Evolutionary conservation across 2,329 filamentous ascomycete genomes (phyloP).

Genomic region (Verticillium alfalfae): DNA sequence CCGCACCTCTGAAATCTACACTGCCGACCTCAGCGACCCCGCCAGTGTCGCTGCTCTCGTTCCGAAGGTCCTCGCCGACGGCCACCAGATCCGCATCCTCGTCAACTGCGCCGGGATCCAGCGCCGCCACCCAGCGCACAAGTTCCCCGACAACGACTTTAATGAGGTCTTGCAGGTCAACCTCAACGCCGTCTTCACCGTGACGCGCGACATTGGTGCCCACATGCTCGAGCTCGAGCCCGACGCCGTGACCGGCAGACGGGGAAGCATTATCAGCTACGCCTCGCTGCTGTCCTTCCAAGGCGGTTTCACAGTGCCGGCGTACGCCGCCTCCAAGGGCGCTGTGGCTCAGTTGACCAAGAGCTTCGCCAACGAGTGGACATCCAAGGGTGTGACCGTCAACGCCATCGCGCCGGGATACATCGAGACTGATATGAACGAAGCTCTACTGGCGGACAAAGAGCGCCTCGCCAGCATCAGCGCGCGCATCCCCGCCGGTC

Average conservation of each 20-base stretch:
- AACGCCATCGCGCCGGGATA: constrained; percentile 90
- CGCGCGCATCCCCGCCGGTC: constrained; percentile 73
- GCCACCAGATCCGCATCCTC: constrained; percentile 66
- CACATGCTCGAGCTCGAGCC: constrained; percentile 64
- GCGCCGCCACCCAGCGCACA: constrained; percentile 66
- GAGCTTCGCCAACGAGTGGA: constrained; percentile 83
- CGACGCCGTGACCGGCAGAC: constrained; percentile 43
- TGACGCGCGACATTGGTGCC: constrained; percentile 71
- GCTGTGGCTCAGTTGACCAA: constrained; percentile 82
- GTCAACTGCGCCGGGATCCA: constrained; percentile 88
- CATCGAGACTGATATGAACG: constrained; percentile 93
- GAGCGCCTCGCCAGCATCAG: constrained; percentile 68
- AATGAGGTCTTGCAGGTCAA: constrained; percentile 82
- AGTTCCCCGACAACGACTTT: constrained; percentile 75
- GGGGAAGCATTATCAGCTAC: constrained; percentile 77
- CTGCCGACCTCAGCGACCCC: constrained; percentile 61
- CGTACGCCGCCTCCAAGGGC: constrained; percentile 82
- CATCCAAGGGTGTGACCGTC: constrained; percentile 69
- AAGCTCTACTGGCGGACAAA: constrained; percentile 68
- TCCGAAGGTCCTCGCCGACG: constrained; percentile 55
- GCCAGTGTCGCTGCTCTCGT: constrained; percentile 55
- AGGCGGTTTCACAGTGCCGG: constrained; percentile 81
- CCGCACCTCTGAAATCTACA: constrained; percentile 62
- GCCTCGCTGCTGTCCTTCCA: constrained; percentile 78
- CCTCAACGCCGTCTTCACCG: constrained; percentile 72